Conservation (phyloP, 192 early-diverging fungal species). For the Backusella psychrophila region DNA sequence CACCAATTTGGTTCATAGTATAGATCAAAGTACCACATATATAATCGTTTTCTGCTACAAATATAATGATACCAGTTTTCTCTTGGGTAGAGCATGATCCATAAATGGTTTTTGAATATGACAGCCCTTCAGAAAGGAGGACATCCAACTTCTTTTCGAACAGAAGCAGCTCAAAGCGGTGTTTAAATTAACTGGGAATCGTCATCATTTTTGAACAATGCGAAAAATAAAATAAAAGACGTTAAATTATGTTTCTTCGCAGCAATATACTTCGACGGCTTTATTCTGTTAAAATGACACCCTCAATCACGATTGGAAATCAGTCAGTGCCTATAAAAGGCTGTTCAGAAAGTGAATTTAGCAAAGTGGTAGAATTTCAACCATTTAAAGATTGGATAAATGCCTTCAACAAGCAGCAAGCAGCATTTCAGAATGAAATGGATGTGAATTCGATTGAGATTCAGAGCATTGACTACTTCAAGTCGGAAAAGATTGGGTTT, state of each 20-base stretch:
- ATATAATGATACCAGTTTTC: too few relatives aligned
- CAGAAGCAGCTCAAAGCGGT: not conserved
- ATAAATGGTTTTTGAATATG: too few relatives aligned
- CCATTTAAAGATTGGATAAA: slow-evolving; percentile 60
- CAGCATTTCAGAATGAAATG: slow-evolving; percentile 29
- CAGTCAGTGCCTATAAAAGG: slow-evolving; percentile 25
- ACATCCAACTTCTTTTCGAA: too few relatives aligned
- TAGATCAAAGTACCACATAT: too few relatives aligned
- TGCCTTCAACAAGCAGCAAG: slow-evolving; percentile 38
- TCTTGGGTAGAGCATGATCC: too few relatives aligned
- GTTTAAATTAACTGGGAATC: not conserved
- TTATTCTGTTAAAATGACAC: slow-evolving; percentile 11
- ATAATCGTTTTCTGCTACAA: too few relatives aligned
- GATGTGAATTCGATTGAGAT: slow-evolving; percentile 53
- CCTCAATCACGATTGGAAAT: slow-evolving; percentile 12
- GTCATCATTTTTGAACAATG: not conserved
- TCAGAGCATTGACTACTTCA: slow-evolving; percentile 75
- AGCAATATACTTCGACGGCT: not conserved
- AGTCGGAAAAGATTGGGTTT: slow-evolving; percentile 65
- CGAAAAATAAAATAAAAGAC: too few relatives aligned
- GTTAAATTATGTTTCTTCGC: not conserved
- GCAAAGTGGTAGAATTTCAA: slow-evolving; percentile 45
- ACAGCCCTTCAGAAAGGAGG: too few relatives aligned
- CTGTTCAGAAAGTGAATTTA: slow-evolving; percentile 11
- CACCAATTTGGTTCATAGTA: too few relatives aligned